Percentiles rank a stretch among this genome's conserved stretches.
Evolutionary conservation across 345 rosid species (phyloP).

Genomic region (Geranium rotundifolium): DNA sequence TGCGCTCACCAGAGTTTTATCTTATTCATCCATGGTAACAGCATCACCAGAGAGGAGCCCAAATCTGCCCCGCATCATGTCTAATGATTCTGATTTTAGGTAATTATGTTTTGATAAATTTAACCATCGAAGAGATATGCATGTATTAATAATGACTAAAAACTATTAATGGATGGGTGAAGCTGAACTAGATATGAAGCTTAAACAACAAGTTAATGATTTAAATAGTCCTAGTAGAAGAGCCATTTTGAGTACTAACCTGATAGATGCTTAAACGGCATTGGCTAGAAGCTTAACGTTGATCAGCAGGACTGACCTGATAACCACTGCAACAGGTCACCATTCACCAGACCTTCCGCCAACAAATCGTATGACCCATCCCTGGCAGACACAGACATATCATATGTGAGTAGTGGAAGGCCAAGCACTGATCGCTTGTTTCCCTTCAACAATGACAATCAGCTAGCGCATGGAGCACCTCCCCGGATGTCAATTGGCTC

Average conservation of each 20-base stretch:
- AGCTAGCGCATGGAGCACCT: slow-evolving; percentile 16
- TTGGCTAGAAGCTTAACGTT: no score
- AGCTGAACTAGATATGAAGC: no score
- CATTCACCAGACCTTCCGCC: slow-evolving; percentile 30
- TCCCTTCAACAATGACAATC: slow-evolving; percentile 14
- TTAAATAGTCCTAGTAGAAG: no score
- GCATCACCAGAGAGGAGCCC: slow-evolving; percentile 16
- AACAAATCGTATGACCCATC: slow-evolving; percentile 33
- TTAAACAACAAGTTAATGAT: no score
- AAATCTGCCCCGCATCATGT: slow-evolving; percentile 8
- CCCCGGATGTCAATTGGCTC: slow-evolving; percentile 32
- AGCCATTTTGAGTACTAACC: no score
- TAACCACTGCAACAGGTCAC: slow-evolving; percentile 35
- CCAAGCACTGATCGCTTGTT: slow-evolving; percentile 37
- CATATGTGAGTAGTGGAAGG: slow-evolving; percentile 65
- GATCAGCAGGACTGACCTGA: slow-evolving; percentile 1
- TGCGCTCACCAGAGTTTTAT: background rate
- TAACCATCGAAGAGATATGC: no score
- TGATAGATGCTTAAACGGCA: no score
- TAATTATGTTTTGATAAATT: background rate
- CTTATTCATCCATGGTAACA: background rate
- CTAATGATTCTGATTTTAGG: slow-evolving; percentile 15
- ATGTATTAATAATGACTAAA: no score
- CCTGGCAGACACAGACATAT: slow-evolving; percentile 46
- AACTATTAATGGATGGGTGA: no score